These are phyloP conservation scores for Penicillium aurantiogriseum DNA, from an alignment of 2,329 filamentous ascomycete species.

Conservation along the genomic window DNA sequence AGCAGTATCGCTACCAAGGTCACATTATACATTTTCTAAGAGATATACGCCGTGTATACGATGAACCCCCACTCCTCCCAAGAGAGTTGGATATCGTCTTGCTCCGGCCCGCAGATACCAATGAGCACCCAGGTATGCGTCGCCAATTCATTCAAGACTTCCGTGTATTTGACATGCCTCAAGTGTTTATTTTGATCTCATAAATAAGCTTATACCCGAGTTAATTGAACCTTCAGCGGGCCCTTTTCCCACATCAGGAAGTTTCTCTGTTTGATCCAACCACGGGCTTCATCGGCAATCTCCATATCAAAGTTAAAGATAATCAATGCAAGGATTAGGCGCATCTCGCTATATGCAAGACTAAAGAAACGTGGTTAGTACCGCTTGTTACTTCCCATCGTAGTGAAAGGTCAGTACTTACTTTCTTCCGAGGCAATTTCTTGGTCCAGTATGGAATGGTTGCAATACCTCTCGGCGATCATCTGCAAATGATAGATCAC, in stretches of 20 bases:
- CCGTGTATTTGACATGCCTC: too few species aligned
- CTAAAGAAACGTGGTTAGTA: conserved; percentile 26
- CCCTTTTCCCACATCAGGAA: too few species aligned
- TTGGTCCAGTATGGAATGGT: conserved; percentile 51
- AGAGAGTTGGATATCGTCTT: too few species aligned
- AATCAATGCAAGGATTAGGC: conserved; percentile 49
- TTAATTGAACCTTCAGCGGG: conserved; percentile 26
- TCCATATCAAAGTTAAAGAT: conserved; percentile 50
- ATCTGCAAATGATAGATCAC: neutral
- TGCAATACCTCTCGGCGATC: conserved; percentile 48
- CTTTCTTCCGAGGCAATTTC: conserved; percentile 54
- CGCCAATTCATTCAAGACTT: too few species aligned
- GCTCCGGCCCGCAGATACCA: too few species aligned
- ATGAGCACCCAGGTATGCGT: too few species aligned
- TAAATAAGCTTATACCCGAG: conserved; percentile 1
- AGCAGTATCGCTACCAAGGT: too few species aligned
- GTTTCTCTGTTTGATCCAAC: conserved; percentile 1
- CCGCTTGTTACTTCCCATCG: neutral
- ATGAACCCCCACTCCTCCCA: too few species aligned
- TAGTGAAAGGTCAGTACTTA: conserved; percentile 28
- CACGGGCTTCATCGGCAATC: conserved; percentile 37
- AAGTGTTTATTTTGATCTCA: too few species aligned
- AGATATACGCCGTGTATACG: too few species aligned
- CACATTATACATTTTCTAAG: too few species aligned
- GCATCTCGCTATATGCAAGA: conserved; percentile 53